A percentile compares a stretch with the other conserved stretches of the same genome.
Conservation (phyloP, 306 rosid species). For the Abrus precatorius region DNA sequence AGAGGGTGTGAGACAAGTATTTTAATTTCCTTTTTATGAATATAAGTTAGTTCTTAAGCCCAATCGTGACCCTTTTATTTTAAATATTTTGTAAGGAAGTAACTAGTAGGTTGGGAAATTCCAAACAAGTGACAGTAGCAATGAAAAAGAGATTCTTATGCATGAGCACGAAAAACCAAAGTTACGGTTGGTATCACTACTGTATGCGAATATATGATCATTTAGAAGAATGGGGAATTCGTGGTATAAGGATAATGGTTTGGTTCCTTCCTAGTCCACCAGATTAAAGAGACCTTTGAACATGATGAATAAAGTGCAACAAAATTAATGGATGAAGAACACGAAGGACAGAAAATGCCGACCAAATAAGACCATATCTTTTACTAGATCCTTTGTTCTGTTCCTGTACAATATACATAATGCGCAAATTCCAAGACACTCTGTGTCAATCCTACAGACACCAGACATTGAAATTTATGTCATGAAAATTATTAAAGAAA, state of each 20-base stretch:
- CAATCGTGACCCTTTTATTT: no score
- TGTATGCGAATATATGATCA: background rate
- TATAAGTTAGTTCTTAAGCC: no score
- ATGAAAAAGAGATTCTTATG: slow-evolving; percentile 41
- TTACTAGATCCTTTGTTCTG: slow-evolving; percentile 66
- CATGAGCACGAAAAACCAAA: slow-evolving; percentile 9
- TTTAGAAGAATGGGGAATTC: slow-evolving; percentile 35
- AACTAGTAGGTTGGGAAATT: slow-evolving; percentile 41
- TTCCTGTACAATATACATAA: slow-evolving; percentile 50
- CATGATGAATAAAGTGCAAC: slow-evolving; percentile 68
- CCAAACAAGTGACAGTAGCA: slow-evolving; percentile 44
- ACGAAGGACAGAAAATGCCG: slow-evolving; percentile 62
- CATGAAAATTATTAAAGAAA: slow-evolving; percentile 36
- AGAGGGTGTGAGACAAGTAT: no score
- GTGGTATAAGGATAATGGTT: slow-evolving; percentile 19
- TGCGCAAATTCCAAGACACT: slow-evolving; percentile 70
- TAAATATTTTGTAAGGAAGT: background rate
- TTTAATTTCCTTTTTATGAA: no score
- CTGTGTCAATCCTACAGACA: slow-evolving; percentile 42
- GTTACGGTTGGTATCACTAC: slow-evolving; percentile 23
- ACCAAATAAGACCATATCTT: slow-evolving; percentile 75
- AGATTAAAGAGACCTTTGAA: slow-evolving; percentile 52
- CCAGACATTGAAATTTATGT: slow-evolving; percentile 47
- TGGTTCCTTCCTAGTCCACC: slow-evolving; percentile 57
- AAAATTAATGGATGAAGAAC: slow-evolving; percentile 66